Evolutionary conservation across 129 eudicot genomes (phyloP).

Genomic region (Scalesia atractyloides): DNA sequence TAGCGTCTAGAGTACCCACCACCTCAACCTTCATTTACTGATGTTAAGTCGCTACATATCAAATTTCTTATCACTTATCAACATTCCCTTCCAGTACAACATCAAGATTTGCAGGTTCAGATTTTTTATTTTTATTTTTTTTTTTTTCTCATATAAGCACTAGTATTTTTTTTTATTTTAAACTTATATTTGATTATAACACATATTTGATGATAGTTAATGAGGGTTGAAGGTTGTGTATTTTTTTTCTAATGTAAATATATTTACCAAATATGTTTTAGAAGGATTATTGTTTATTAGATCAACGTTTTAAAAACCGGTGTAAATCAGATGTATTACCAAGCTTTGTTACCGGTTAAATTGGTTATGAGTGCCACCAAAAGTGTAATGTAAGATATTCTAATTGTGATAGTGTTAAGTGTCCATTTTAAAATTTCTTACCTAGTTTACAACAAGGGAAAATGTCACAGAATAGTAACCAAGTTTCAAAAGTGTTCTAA

Average conservation of each 20-base stretch:
- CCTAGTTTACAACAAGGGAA: too few species aligned
- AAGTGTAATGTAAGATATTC: too few species aligned
- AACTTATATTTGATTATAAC: not conserved
- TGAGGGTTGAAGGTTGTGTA: not conserved
- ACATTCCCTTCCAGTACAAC: not conserved
- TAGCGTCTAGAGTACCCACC: slow-evolving; percentile 26
- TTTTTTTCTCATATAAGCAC: not conserved
- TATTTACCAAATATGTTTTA: not conserved
- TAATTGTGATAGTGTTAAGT: too few species aligned
- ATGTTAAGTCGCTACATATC: slow-evolving; percentile 16
- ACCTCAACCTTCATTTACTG: slow-evolving; percentile 14
- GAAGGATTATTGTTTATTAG: not conserved
- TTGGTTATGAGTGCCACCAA: too few species aligned
- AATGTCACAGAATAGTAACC: too few species aligned
- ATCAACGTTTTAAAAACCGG: not conserved
- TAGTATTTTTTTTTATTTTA: not conserved
- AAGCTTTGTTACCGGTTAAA: too few species aligned
- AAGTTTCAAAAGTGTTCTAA: too few species aligned
- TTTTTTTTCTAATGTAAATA: not conserved
- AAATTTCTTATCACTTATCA: not conserved
- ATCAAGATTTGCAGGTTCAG: not conserved
- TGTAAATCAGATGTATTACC: too few species aligned
- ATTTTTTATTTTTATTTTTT: not conserved
- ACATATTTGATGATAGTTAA: too few species aligned
- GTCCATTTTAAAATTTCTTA: too few species aligned